phyloP scores from a whole-genome alignment of 164 flowering plant species.

The Vitis cinerea region DNA sequence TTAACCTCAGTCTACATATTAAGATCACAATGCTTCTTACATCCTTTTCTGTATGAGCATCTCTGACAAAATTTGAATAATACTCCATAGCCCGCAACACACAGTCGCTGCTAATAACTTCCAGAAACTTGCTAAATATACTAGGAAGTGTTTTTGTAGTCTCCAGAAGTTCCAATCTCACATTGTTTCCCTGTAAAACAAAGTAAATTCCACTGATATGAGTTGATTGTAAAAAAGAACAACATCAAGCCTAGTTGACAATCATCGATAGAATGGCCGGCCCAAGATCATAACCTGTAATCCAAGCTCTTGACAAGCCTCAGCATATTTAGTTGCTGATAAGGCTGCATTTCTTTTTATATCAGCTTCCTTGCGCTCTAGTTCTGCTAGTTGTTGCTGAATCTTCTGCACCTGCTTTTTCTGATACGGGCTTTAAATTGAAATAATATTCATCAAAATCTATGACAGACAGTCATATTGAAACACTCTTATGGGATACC shows the following conservation, averaged over 20 bases:
- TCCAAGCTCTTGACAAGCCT: conserved; percentile 96
- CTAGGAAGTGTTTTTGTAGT: conserved; percentile 80
- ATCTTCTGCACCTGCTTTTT: conserved; percentile 94
- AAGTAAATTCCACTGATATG: conserved; percentile 1
- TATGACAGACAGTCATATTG: background rate
- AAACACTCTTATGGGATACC: background rate
- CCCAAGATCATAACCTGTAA: conserved; percentile 61
- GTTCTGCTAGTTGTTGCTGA: conserved; percentile 87
- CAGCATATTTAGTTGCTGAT: conserved; percentile 84
- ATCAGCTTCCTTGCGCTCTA: conserved; percentile 92
- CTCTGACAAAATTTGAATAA: conserved; percentile 80
- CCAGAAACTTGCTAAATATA: conserved; percentile 64
- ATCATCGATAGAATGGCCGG: background rate
- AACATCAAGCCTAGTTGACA: conserved; percentile 5
- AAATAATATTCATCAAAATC: conserved; percentile 8
- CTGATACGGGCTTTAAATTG: conserved; percentile 75
- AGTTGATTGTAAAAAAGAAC: background rate
- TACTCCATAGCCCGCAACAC: conserved; percentile 70
- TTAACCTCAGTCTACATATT: background rate
- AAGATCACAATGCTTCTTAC: conserved; percentile 31
- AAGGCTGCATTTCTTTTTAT: conserved; percentile 79
- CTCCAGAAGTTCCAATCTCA: conserved; percentile 81
- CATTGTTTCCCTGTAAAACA: conserved; percentile 69
- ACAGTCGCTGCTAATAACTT: conserved; percentile 66
- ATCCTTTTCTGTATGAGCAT: conserved; percentile 81